Evolutionary conservation across 495 filamentous ascomycete genomes (phyloP), one percentile per base, ranked within the genome.

Genomic region (Penicillium simplicissimum): DNA sequence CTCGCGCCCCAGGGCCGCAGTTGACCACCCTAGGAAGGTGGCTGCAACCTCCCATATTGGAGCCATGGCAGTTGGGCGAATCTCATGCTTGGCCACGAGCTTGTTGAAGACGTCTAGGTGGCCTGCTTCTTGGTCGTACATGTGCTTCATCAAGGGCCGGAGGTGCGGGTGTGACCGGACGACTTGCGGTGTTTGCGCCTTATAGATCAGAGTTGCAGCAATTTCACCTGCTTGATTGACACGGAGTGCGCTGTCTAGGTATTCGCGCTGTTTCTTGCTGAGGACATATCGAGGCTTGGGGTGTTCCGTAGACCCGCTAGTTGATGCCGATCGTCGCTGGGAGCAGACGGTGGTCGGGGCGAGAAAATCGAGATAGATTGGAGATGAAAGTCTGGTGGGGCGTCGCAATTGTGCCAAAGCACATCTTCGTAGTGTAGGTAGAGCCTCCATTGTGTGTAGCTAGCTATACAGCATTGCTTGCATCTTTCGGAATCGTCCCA

Each of bases 61-160:
- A 68, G 95, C 96, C 82, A 98, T 90, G 31, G 90, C 90, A 8
- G 95, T 98, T 0, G 95, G 95, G 0, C 95, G 93, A 14, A 98
- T 84, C 51, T 93, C 92, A 74, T 98, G 95, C 57, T 88, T 88
- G 3, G 90, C 88, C 17, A 98, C 76, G 10, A 98, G 84, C 1
- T 75, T 55, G 73, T 97, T 96, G 86, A 98, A 98, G 53, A 85
- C 92, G 14, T 77, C 68, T 61, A 98, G 85, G 74, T 98, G 95
- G 8, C 84, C 86, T 7, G 88, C 91, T 79, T 98, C 95, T 72
- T 98, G 95, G 65, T 94, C 91, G 81, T 96, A 93, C 96, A 98
- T 98, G 79, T 98, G 95, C 59, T 89, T 86, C 90, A 98, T 96
- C 17, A 97, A 76, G 0, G 90, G 87, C 14, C 90, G 87, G 21